phyloP scores from a whole-genome alignment of 1,139 yeast species.

The Debaryomyces nepalensis region DNA sequence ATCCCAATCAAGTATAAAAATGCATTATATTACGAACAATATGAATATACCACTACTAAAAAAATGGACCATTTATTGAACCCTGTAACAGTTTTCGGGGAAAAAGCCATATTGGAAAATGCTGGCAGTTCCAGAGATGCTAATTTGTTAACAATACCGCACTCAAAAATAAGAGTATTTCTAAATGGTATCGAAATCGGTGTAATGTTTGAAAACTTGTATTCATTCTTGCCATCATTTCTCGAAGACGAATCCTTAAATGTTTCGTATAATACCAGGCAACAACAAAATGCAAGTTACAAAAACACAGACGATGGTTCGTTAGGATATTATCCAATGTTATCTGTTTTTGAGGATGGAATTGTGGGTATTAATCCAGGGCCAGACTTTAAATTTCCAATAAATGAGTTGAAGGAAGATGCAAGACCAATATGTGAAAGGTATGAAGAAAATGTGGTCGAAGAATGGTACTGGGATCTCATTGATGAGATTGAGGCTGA shows the following conservation, averaged over 20 bases:
- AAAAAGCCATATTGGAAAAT: slow-evolving; percentile 52
- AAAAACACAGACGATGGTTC: slow-evolving; percentile 74
- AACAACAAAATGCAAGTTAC: slow-evolving; percentile 53
- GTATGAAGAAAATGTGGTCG: slow-evolving; percentile 73
- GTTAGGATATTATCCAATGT: slow-evolving; percentile 89
- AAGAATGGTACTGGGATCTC: slow-evolving; percentile 82
- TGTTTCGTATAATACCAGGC: slow-evolving; percentile 41
- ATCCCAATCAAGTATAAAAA: slow-evolving; percentile 85
- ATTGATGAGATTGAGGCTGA: slow-evolving; percentile 84
- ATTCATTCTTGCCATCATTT: slow-evolving; percentile 71
- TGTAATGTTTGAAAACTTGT: slow-evolving; percentile 65
- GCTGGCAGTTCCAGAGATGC: slow-evolving; percentile 28
- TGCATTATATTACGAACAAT: slow-evolving; percentile 80
- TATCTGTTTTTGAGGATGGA: slow-evolving; percentile 84
- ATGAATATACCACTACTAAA: slow-evolving; percentile 79
- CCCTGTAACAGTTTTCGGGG: slow-evolving; percentile 75
- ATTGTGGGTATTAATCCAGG: slow-evolving; percentile 71
- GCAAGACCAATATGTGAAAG: slow-evolving; percentile 61
- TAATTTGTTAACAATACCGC: slow-evolving; percentile 51
- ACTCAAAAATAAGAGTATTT: slow-evolving; percentile 66
- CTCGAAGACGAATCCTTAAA: slow-evolving; percentile 32
- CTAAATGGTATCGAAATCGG: slow-evolving; percentile 78
- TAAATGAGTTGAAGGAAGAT: slow-evolving; percentile 29
- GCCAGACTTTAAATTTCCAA: slow-evolving; percentile 60
- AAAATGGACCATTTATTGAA: slow-evolving; percentile 76